These are phyloP conservation scores for Plasmodium blacklocki DNA, from an alignment of 169 alveolate genomes.

Conservation along the genomic window DNA sequence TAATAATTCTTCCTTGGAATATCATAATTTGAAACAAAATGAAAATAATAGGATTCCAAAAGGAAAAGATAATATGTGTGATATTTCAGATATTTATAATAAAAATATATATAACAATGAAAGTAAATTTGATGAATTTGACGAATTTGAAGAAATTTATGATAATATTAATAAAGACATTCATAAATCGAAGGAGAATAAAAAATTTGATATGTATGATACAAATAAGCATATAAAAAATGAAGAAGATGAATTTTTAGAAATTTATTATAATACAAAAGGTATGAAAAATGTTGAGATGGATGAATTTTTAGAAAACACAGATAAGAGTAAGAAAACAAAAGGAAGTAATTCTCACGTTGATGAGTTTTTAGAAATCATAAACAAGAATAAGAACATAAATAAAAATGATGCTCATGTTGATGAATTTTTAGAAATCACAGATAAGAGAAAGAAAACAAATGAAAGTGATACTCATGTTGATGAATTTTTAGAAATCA, in stretches of 20 bases:
- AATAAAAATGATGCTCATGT: neutral
- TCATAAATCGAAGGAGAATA: neutral
- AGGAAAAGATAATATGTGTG: constrained; percentile 12
- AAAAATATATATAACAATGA: constrained; percentile 15
- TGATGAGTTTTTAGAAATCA: constrained; percentile 48
- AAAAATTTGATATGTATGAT: neutral
- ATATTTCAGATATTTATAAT: constrained; percentile 56
- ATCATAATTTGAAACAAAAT: constrained; percentile 17
- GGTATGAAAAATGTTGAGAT: neutral
- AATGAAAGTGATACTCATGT: neutral
- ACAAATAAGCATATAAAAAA: neutral
- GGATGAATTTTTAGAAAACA: constrained; percentile 47
- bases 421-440: constrained; percentile 52
- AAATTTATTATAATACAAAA: constrained; percentile 14
- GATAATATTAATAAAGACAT: constrained; percentile 8
- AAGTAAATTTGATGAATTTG: constrained; percentile 13
- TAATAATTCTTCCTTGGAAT: constrained; percentile 13
- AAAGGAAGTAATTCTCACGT: neutral
- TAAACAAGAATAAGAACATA: neutral
- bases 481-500: constrained; percentile 40
- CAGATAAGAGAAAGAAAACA: constrained; percentile 20
- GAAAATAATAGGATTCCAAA: constrained; percentile 20
- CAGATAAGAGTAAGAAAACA: neutral
- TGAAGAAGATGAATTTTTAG: constrained; percentile 23
- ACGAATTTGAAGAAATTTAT: constrained; percentile 41